Evolutionary conservation across 192 early-diverging fungal genomes (phyloP), one percentile per base, ranked within the genome.

Genomic region (Phycomyces nitens): DNA sequence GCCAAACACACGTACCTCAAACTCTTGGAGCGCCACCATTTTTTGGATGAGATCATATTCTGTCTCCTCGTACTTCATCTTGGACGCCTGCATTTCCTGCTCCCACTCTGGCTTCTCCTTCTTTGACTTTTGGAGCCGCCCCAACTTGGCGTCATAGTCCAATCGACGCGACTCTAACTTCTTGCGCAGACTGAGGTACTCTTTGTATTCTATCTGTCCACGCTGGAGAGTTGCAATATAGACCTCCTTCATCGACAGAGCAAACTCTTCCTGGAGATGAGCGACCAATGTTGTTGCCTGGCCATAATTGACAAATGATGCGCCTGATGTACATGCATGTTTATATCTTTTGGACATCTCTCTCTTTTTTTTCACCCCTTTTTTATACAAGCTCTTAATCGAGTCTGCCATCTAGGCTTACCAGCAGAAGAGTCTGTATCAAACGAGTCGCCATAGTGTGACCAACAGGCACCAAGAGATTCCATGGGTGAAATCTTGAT

Each of bases 1-100:
- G n/a, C n/a, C 11, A 18, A 14, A 7, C 42, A n/a, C 23, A 15
- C 79, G 77, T 86, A 89, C 90, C 78, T 97, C 94, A 56, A 84
- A 86, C 20, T 94, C 90, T 67, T 92, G 88, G 60, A 99, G 75
- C 43, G 80, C 69, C 69, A 88, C 72, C 93, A 99, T 99, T 41
- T 88, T 80, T 6, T 82, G 78, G 10, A 86, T 82, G 34, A 93
- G 69, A 54, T 93, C 92, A 38, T 88, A 83, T 53, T 89, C 82
- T 18, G 91, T 90, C 60, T 97, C 96, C 58, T 99, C 96, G 64
- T 97, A 99, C 69, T 95, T 96, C 26, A 84, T 77, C 72, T 97
- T 94, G 16, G 94, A 87, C 0, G 91, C 86, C 29, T 91, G 85
- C 72, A 91, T 83, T 40, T 99, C 95, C 62, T 99, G 92, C 61